Evolutionary conservation across 2,329 filamentous ascomycete genomes (phyloP), one percentile per base, ranked within the genome.

Genomic region (Trichoderma citrinoviride): DNA sequence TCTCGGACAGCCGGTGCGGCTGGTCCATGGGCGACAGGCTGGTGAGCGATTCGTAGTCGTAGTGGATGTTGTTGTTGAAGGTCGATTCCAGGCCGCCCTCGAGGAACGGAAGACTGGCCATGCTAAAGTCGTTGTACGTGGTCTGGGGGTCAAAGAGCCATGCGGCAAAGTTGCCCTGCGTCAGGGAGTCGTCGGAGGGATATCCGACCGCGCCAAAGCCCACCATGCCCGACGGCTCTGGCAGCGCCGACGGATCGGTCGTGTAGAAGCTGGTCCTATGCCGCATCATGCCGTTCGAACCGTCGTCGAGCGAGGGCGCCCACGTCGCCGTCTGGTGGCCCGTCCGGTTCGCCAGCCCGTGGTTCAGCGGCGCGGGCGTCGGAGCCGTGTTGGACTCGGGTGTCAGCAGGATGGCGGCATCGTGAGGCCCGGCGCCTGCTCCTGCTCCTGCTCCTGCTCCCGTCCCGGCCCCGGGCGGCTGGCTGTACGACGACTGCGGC

Each of bases 81-180:
- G 80, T 77, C 1, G 82, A 82, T 71, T 83, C 82, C 12, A 84
- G 73, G 3, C 81, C 81, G 21, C 79, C 80, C 52, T 83, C 81
- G 5, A 81, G 69, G 63, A 83, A 84, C 0, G 81, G 80, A 3
- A 82, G 70, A 19, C 77, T 78, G 3, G 78, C 72, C 17, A 82
- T 74, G 64, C 73, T 72, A 64, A 82, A 78, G 5, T 82, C 80
- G 41, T 73, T 73, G 52, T 78, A 80, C 27, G 69, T 75, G 0
- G 77, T 76, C 55, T 80, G 78, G 2, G 79, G 74, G 47, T 83
- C 79, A 66, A 85, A 84, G 3, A 85, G 74, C 83, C 83, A 85
- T 17, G 77, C 73, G 21, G 79, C 80, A 70, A 85, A 84, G 71
- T 81, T 82, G 27, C 79, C 77, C 29, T 77, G 75, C 3, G 72